Evolutionary conservation across 176 grass and related monocot genomes (phyloP), one percentile per base, ranked within the genome.

Genomic region (Phragmites australis): DNA sequence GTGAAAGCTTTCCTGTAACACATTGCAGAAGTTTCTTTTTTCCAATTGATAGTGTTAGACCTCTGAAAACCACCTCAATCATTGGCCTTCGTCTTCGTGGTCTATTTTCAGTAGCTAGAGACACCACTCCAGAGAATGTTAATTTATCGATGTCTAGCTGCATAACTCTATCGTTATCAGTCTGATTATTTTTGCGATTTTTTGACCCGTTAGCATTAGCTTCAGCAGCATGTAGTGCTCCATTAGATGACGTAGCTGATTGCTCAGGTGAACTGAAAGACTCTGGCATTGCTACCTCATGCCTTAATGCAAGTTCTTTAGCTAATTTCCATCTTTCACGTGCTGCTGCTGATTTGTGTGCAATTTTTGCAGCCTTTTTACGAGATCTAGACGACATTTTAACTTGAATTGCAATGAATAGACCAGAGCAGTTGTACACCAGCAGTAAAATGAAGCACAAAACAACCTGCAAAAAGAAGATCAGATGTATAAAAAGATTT

Each of bases 1-100:
- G 86, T 82, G 81, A 81, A 82, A 94, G 85, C 68, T 91, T 94
- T 77, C 92, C 88, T 27, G 92, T 94, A 47, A 94, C 78, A 31
- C 77, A 91, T 59, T 83, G 83, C 46, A 94, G 66, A 88, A 94
- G 92, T 75, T 94, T 88, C 75, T 81, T 91, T 83, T 74, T 86
- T 45, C 86, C 89, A 60, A 94, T 85, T 46, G 89, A 85, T 65
- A 94, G 55, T 40, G 86, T 89, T 81, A 94, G 54, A 82, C 70
- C 88, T 65, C 80, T 94, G 88, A 94, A 94, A 78, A 51, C 66
- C 31, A 94, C 83, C 78, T 94, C 88, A 69, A 94, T 73, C 75
- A 88, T 82, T 81, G 86, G 88, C 47, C 88, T 88, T 63, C 13
- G 77, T 25, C 88, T 88, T 63, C 13, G 77, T 25, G 54, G 43